Evolutionary conservation across 1,284 basidiomycete genomes (phyloP).

Genomic region (Cryptococcus hybrid): DNA sequence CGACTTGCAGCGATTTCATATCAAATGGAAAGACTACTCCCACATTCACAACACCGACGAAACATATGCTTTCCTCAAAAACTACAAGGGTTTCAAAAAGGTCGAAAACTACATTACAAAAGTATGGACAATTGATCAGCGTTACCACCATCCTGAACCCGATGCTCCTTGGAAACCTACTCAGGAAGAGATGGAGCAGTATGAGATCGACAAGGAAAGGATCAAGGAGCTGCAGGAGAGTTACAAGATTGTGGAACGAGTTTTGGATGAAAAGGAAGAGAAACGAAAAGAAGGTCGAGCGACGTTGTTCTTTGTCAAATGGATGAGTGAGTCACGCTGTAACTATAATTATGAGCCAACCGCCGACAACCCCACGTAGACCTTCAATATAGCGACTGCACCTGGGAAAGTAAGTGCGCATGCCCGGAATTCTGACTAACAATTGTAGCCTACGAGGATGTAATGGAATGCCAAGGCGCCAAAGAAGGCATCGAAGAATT

Average conservation of each 20-base stretch:
- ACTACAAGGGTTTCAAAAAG: conserved; percentile 80
- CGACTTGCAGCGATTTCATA: conserved; percentile 74
- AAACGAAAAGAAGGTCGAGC: conserved; percentile 56
- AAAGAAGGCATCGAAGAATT: conserved; percentile 74
- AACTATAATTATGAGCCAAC: neutral
- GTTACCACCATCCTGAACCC: conserved; percentile 56
- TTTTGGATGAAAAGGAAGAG: conserved; percentile 76
- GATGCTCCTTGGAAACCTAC: conserved; percentile 62
- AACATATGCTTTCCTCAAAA: conserved; percentile 80
- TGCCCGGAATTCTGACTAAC: neutral
- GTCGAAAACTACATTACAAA: conserved; percentile 99
- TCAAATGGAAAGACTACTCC: conserved; percentile 94
- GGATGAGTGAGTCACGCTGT: conserved; percentile 58
- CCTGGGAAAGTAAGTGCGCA: conserved; percentile 75
- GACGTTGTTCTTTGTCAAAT: conserved; percentile 95
- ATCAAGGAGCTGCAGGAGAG: conserved; percentile 85
- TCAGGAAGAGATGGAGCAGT: conserved; percentile 85
- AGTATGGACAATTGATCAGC: conserved; percentile 65
- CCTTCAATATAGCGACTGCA: conserved; percentile 91
- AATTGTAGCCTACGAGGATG: conserved; percentile 60
- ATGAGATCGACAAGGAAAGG: conserved; percentile 85
- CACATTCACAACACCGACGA: conserved; percentile 97
- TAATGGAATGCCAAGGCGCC: conserved; percentile 57
- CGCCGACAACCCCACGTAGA: conserved; percentile 47
- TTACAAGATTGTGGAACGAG: conserved; percentile 88